phyloP scores from a whole-genome alignment of 768 basidiomycete genomes.

The Trametes cubensis region DNA sequence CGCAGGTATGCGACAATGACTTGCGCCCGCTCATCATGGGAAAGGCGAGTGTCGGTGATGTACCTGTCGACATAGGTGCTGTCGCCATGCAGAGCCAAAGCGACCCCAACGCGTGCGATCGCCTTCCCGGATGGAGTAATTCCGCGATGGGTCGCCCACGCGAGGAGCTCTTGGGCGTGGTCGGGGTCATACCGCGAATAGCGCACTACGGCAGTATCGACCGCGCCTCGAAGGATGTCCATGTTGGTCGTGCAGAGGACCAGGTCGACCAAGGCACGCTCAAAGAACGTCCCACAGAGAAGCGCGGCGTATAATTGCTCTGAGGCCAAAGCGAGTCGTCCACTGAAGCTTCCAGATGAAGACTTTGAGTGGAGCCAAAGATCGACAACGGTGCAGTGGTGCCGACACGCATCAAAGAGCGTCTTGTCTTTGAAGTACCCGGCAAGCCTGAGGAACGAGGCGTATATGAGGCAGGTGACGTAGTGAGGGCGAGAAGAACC shows the following conservation, averaged over 20 bases:
- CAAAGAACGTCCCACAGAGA: slow-evolving; percentile 14
- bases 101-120: slow-evolving; percentile 6
- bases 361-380: slow-evolving; percentile 11
- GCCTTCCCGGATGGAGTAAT: slow-evolving; percentile 5
- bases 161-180: slow-evolving; percentile 19
- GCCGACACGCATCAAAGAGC: slow-evolving; percentile 15
- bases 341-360: background rate
- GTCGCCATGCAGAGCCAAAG: slow-evolving; percentile 9
- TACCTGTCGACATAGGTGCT: slow-evolving; percentile 16
- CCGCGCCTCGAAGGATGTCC: slow-evolving; percentile 5
- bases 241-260: slow-evolving; percentile 14
- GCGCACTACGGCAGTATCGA: slow-evolving; percentile 9
- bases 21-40: slow-evolving; percentile 2
- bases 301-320: slow-evolving; percentile 23
- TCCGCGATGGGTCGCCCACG: slow-evolving; percentile 12
- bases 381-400: background rate
- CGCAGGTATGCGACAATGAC: slow-evolving; percentile 9
- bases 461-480: slow-evolving; percentile 18
- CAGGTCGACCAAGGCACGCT: slow-evolving; percentile 20
- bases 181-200: slow-evolving; percentile 8
- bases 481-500: slow-evolving; percentile 6
- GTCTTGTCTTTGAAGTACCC: slow-evolving; percentile 17
- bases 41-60: slow-evolving; percentile 8
- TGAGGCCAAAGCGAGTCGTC: slow-evolving; percentile 10
- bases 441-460: slow-evolving; percentile 28